Evolutionary conservation across 768 basidiomycete genomes (phyloP), one percentile per base, ranked within the genome.

Genomic region (Mycena latifolia): DNA sequence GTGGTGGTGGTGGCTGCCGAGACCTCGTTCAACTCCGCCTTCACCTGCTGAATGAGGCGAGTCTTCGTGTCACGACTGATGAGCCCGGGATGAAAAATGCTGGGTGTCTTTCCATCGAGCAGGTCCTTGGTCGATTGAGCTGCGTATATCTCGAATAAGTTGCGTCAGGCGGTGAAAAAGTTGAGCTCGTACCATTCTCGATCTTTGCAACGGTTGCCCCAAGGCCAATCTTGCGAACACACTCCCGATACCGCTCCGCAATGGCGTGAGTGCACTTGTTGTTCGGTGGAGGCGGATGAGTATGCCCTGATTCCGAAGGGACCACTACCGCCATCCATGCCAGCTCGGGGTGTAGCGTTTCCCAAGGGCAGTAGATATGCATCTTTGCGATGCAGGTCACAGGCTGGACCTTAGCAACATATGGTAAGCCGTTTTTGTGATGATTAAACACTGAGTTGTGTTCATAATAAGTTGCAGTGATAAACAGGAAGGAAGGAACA

Each of bases 41-140:
- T 66, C 15, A 65, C 52, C 27, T 65, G 28, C 22, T 65, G 56
- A 43, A 65, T 45, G 25, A 65, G n/a, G 24, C 58, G 51, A 24
- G 52, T 65, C 27, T 56, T 56, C 27, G 58, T 60, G 14, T 60
- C 53, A 15, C 46, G 31, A 31, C 53, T 60, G 57, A 50, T 52
- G 4, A 65, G 52, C 29, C 55, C 56, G 1, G 58, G 58, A 48
- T 66, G 65, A 10, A 59, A 66, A 8, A 66, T n/a, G 33, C 48
- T 57, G 17, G 65, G 65, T 11, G 65, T 66, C 43, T 41, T 61
- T 14, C 65, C 59, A 45, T 33, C 58, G 33, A 66, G 58, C 17
- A 66, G 33, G 22, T 57, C 65, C 25, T 58, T 66, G 1, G 65
- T 66, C 27, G 65, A 37, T 41, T 50, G 56, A 24, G 65, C 65